phyloP scores from a whole-genome alignment of 805 yeast genomes.

The Kockiozyma suomiensis region DNA sequence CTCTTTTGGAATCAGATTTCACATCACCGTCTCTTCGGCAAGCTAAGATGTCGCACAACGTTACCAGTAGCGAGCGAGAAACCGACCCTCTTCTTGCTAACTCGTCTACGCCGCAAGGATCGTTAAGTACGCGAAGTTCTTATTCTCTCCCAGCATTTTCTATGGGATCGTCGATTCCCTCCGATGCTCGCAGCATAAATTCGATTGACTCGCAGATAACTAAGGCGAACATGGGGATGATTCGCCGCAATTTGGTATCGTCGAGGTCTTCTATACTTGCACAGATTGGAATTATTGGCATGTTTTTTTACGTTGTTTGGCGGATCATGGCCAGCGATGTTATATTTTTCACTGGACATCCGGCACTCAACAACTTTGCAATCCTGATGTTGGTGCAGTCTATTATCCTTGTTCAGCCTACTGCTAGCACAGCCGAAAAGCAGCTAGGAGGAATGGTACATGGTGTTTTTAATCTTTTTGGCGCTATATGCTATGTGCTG shows the following conservation, averaged over 20 bases:
- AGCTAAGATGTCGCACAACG: background rate
- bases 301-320: slow-evolving; percentile 25
- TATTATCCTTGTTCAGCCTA: slow-evolving; percentile 37
- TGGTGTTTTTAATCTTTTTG: slow-evolving; percentile 36
- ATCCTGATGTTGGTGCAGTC: slow-evolving; percentile 37
- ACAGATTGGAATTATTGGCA: slow-evolving; percentile 19
- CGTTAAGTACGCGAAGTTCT: slow-evolving; percentile 4
- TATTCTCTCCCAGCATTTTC: slow-evolving; percentile 12
- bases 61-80: background rate
- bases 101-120: background rate
- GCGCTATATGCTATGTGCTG: slow-evolving; percentile 25
- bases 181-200: slow-evolving; percentile 6
- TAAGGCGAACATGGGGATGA: slow-evolving; percentile 7
- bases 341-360: slow-evolving; percentile 39
- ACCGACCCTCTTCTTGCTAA: slow-evolving; percentile 2
- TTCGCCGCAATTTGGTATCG: slow-evolving; percentile 18
- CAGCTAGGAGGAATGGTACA: slow-evolving; percentile 37
- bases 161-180: slow-evolving; percentile 10
- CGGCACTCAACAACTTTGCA: slow-evolving; percentile 38
- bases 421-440: slow-evolving; percentile 33
- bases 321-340: slow-evolving; percentile 25
- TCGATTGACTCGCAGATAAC: slow-evolving; percentile 13
- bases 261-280: slow-evolving; percentile 26
- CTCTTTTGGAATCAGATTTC: background rate
- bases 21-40: background rate